These are phyloP conservation scores for Inga oerstediana DNA, from an alignment of 306 rosid species.

Conservation along the genomic window DNA sequence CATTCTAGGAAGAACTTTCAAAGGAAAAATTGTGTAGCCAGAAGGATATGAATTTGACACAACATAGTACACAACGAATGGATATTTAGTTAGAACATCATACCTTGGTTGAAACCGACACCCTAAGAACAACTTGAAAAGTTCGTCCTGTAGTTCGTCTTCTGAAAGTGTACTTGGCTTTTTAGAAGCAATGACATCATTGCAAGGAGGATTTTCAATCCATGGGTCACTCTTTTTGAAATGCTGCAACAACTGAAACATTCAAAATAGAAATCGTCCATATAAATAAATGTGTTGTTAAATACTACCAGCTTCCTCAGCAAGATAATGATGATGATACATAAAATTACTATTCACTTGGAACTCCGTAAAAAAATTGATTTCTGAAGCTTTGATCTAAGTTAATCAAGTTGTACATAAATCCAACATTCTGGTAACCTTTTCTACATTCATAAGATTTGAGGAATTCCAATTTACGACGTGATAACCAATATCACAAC, in stretches of 20 bases:
- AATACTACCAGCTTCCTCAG: constrained; percentile 3
- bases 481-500: neutral
- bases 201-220: constrained; percentile 42
- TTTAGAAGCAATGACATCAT: constrained; percentile 25
- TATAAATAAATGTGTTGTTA: neutral
- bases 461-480: neutral
- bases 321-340: neutral
- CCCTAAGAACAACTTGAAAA: constrained; percentile 53
- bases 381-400: neutral
- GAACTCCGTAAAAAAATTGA: neutral
- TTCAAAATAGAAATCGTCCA: constrained; percentile 34
- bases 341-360: neutral
- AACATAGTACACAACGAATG: neutral
- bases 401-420: neutral
- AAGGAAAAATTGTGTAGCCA: neutral
- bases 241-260: constrained; percentile 62
- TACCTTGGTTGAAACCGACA: constrained; percentile 79
- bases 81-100: neutral
- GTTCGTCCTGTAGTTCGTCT: constrained; percentile 56
- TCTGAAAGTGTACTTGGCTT: constrained; percentile 39
- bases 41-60: neutral
- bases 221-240: constrained; percentile 74
- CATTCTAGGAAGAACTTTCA: neutral
- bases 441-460: neutral
- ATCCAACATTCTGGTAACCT: neutral